Base-by-base conservation (phyloP, 2,329 filamentous ascomycete species). In the Xylariaceae sp. region DNA sequence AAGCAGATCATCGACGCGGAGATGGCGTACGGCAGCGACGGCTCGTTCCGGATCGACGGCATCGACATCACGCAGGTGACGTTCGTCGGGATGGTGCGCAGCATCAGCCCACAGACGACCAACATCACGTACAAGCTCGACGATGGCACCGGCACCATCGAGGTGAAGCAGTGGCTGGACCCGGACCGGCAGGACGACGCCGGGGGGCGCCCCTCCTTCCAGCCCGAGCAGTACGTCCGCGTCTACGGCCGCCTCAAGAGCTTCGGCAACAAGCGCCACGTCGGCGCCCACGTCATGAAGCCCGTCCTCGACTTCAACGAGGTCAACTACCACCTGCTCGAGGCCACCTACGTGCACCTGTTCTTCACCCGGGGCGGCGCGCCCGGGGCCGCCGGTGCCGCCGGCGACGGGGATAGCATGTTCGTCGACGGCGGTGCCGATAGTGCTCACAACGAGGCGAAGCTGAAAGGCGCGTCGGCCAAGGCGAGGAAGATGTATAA, bases 91-190 rank as follows among this genome's bases (percentile, higher is more conserved):
- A 93, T 97, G 80, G 88, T 99, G 67, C 91, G 92, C 72, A 87
- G 87, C 75, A 87, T 97, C 75, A 89, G 86, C 70, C 83, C 84
- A n/a, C 91, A 96, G 77, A 84, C 89, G 41, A 97, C 93, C 64
- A 96, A 96, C 77, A 87, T 92, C 65, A 96, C 91, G 44, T 96
- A 96, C 82, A 90, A 88, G 69, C 80, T 99, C 67, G 95, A 99
- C 76, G 95, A 99, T 75, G 95, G 95, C 72, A 99, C 96, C 1
- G 93, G 91, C 57, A 82, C 87, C 59, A 88, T 97, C 67, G 96
- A 99, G 75, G 93, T 91, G 64, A 96, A 95, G 79, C 87, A 89
- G 73, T 96, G 90, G 89, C 81, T 90, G 54, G 89, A 93, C 74
- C 76, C 81, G 63, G 84, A 86, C 69, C 82, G 81, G 70, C 74